phyloP scores from a whole-genome alignment of 2,329 filamentous ascomycete genomes.

The Emmonsiellopsis sp. region DNA sequence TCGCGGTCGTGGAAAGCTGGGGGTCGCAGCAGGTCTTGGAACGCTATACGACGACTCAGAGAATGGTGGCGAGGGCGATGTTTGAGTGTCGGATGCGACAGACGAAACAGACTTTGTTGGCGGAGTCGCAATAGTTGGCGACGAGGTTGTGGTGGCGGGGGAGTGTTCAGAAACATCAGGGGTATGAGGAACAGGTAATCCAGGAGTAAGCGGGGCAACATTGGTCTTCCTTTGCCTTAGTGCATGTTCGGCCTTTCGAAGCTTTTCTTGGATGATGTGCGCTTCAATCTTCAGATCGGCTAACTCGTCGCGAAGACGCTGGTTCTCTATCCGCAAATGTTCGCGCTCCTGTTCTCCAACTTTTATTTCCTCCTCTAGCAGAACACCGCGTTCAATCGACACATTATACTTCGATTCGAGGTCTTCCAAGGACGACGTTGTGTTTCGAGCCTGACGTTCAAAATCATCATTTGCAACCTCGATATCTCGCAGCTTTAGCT shows the following conservation, averaged over 20 bases:
- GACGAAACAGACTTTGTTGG: slow-evolving; percentile 60
- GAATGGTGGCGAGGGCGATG: slow-evolving; percentile 87
- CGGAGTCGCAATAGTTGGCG: slow-evolving; percentile 81
- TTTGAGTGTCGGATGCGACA: slow-evolving; percentile 57
- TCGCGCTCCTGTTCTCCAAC: slow-evolving; percentile 88
- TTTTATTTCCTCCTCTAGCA: slow-evolving; percentile 93
- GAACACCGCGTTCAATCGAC: slow-evolving; percentile 79
- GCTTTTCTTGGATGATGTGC: slow-evolving; percentile 88
- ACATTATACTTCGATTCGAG: slow-evolving; percentile 96
- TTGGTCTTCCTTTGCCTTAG: slow-evolving; percentile 41
- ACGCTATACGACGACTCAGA: slow-evolving; percentile 68
- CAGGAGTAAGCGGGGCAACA: slow-evolving; percentile 41
- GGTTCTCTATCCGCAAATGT: slow-evolving; percentile 75
- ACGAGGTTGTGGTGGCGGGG: slow-evolving; percentile 77
- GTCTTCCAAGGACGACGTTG: slow-evolving; percentile 90
- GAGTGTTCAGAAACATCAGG: slow-evolving; percentile 52
- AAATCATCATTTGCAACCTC: slow-evolving; percentile 98
- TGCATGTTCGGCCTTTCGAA: slow-evolving; percentile 59
- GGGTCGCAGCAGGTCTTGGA: slow-evolving; percentile 46
- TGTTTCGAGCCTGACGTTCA: slow-evolving; percentile 91
- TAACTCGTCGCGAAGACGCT: slow-evolving; percentile 81
- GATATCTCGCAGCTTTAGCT: slow-evolving; percentile 80
- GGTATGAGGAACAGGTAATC: slow-evolving; percentile 49
- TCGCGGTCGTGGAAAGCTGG: slow-evolving; percentile 37
- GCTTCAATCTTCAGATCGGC: slow-evolving; percentile 90